These are phyloP conservation scores for Garcia nutans DNA, from an alignment of 345 rosid species.

Conservation along the genomic window DNA sequence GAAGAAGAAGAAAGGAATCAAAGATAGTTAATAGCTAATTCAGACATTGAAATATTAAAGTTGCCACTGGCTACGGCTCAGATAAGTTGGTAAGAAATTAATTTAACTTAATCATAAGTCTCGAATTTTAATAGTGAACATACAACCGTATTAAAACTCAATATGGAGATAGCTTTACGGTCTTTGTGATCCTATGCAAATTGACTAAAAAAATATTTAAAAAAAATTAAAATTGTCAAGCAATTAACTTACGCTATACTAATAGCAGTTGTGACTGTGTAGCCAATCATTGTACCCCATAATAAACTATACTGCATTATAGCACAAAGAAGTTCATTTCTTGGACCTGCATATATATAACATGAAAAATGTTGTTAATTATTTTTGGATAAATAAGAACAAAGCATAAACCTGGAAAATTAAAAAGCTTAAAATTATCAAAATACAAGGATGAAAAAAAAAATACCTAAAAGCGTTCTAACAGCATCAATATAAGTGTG, in stretches of 20 bases:
- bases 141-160: too few relatives aligned
- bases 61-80: too few relatives aligned
- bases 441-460: background rate
- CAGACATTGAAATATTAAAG: background rate
- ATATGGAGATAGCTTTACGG: too few relatives aligned
- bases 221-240: background rate
- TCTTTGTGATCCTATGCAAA: too few relatives aligned
- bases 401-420: too few relatives aligned
- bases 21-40: background rate
- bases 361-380: background rate
- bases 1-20: background rate
- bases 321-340: conserved; percentile 32
- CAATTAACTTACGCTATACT: conserved; percentile 42
- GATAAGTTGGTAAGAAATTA: too few relatives aligned
- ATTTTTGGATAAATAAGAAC: background rate
- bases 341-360: conserved; percentile 17
- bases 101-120: too few relatives aligned
- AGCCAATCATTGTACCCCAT: conserved; percentile 48
- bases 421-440: background rate
- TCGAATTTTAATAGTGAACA: too few relatives aligned
- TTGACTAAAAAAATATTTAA: too few relatives aligned
- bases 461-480: conserved; percentile 10
- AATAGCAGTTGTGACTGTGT: conserved; percentile 49
- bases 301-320: conserved; percentile 37
- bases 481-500: conserved; percentile 18